Conservation (phyloP, 345 rosid genomes). For the Rhizophora mangle region DNA sequence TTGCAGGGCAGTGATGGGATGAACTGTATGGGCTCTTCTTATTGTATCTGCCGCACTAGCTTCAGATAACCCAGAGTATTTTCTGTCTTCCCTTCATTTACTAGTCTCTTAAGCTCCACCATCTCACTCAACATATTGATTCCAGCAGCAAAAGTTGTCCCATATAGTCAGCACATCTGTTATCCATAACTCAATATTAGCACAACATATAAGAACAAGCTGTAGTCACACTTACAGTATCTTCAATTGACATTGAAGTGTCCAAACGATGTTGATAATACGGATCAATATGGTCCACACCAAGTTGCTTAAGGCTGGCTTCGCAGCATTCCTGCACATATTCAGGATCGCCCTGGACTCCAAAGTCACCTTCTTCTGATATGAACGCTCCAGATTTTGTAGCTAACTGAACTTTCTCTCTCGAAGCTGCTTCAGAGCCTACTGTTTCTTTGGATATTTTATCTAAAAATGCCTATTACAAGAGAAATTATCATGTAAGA, state of each 20-base stretch:
- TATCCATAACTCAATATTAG: neutral
- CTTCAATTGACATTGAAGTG: conserved; percentile 50
- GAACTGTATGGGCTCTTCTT: conserved; percentile 42
- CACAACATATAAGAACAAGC: neutral
- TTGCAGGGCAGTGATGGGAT: conserved; percentile 38
- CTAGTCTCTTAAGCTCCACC: conserved; percentile 44
- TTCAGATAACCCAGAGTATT: conserved; percentile 42
- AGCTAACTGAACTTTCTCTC: conserved; percentile 47
- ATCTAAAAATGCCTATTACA: no score
- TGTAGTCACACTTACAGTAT: conserved; percentile 32
- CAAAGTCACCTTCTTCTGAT: conserved; percentile 16
- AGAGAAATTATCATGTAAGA: no score
- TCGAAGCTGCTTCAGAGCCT: conserved; percentile 53
- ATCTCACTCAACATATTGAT: conserved; percentile 16
- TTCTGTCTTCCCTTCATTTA: conserved; percentile 38
- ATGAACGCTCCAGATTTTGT: conserved; percentile 42
- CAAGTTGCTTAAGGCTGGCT: conserved; percentile 49
- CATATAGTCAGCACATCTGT: neutral
- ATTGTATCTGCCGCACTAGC: conserved; percentile 32
- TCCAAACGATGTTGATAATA: conserved; percentile 57
- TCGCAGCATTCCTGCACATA: conserved; percentile 49
- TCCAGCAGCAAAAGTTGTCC: neutral
- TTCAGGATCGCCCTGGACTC: conserved; percentile 39
- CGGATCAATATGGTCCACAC: conserved; percentile 49
- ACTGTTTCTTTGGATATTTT: no score